These are phyloP conservation scores for Scleroderma bovista DNA, from an alignment of 768 basidiomycete genomes.

Conservation along the genomic window DNA sequence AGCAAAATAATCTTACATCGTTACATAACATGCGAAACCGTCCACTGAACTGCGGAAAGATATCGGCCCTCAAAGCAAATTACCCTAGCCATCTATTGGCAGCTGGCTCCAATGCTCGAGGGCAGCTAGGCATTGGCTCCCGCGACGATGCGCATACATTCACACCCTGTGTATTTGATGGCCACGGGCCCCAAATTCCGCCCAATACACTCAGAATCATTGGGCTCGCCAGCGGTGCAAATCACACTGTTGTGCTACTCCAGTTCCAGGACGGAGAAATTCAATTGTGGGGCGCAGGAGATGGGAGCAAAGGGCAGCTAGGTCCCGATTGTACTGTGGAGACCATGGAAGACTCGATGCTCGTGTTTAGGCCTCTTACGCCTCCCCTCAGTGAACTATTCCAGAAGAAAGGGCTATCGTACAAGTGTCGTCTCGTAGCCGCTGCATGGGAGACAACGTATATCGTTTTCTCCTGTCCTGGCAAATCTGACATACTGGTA, in stretches of 20 bases:
- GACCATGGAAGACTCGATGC: slow-evolving; percentile 16
- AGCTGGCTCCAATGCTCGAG: slow-evolving; percentile 46
- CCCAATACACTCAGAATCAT: slow-evolving; percentile 29
- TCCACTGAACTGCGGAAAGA: not conserved
- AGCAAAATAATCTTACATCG: no score
- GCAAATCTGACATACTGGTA: slow-evolving; percentile 48
- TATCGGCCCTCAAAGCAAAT: not conserved
- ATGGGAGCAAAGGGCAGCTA: slow-evolving; percentile 67
- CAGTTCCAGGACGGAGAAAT: slow-evolving; percentile 24
- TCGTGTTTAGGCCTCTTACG: slow-evolving; percentile 44
- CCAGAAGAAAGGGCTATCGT: slow-evolving; percentile 27
- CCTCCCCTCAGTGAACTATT: slow-evolving; percentile 31
- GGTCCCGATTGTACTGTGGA: slow-evolving; percentile 36
- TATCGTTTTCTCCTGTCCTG: slow-evolving; percentile 47
- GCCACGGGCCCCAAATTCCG: slow-evolving; percentile 18
- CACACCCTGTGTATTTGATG: slow-evolving; percentile 31
- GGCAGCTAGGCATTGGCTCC: slow-evolving; percentile 40
- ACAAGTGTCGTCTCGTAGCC: slow-evolving; percentile 46
- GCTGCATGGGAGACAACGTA: slow-evolving; percentile 86
- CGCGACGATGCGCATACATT: slow-evolving; percentile 37
- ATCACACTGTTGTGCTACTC: slow-evolving; percentile 71
- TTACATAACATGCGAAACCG: not conserved
- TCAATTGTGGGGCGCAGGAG: slow-evolving; percentile 73
- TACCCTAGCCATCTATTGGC: slow-evolving; percentile 25
- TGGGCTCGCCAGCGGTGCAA: slow-evolving; percentile 64